Conservation (phyloP, 2,329 filamentous ascomycete genomes). For the Diaporthe vexans region DNA sequence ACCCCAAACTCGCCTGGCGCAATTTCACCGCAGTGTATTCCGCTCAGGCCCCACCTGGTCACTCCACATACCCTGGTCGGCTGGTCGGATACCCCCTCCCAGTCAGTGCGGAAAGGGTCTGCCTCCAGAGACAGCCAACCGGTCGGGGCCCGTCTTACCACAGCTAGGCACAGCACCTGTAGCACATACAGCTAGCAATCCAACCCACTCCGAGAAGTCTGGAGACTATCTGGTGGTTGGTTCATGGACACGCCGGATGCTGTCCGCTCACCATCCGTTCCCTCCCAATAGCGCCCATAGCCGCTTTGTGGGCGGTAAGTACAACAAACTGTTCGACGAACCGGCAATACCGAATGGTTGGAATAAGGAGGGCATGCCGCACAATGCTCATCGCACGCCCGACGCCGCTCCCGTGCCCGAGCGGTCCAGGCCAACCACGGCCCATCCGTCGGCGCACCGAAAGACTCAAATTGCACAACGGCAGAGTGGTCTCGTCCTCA, state of each 20-base stretch:
- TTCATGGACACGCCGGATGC: background rate
- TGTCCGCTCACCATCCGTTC: background rate
- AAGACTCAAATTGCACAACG: constrained; percentile 4
- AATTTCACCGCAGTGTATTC: constrained; percentile 22
- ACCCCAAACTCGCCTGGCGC: constrained; percentile 32
- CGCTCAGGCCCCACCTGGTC: constrained; percentile 25
- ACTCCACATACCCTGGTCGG: constrained; percentile 6
- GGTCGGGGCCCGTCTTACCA: background rate
- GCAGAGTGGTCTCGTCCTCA: constrained; percentile 10
- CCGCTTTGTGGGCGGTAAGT: constrained; percentile 2
- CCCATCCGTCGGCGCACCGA: constrained; percentile 23
- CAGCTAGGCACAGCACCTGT: background rate
- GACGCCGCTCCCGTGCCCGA: constrained; percentile 23
- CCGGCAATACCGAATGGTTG: constrained; percentile 26
- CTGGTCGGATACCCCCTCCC: constrained; percentile 1
- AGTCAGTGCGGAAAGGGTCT: constrained; percentile 21
- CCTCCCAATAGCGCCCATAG: background rate
- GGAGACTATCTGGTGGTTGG: background rate
- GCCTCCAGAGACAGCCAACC: background rate
- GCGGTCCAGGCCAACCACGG: constrained; percentile 19
- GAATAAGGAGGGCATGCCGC: constrained; percentile 19
- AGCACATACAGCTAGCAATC: background rate
- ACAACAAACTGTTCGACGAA: background rate
- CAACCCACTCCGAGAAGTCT: background rate
- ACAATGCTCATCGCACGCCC: constrained; percentile 28